Evolutionary conservation across 2,329 filamentous ascomycete genomes (phyloP).

Genomic region (Hymenotorrendiella dingleyae): DNA sequence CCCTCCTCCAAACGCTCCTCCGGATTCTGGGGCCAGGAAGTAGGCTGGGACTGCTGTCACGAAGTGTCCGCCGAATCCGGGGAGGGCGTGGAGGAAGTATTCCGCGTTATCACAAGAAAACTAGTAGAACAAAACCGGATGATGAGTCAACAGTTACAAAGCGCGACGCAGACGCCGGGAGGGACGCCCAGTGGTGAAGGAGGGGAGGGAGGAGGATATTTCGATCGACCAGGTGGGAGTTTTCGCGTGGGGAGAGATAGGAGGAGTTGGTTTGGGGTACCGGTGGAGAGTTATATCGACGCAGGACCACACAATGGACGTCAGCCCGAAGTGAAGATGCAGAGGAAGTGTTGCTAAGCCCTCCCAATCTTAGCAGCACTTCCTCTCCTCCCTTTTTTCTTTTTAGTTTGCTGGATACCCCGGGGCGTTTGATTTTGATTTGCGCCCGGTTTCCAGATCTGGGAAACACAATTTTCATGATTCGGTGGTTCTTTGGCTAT

Average conservation of each 20-base stretch:
- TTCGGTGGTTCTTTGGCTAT: too few species aligned
- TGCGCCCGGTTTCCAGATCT: too few species aligned
- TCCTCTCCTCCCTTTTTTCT: too few species aligned
- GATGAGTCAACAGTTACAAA: constrained; percentile 42
- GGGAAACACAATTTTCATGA: too few species aligned
- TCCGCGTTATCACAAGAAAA: constrained; percentile 83
- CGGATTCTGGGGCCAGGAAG: constrained; percentile 85
- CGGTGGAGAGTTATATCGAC: constrained; percentile 37
- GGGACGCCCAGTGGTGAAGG: constrained; percentile 30
- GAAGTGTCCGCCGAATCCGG: constrained; percentile 93
- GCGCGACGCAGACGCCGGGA: constrained; percentile 41
- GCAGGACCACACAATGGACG: constrained; percentile 28
- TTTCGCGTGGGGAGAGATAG: constrained; percentile 58
- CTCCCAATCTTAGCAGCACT: too few species aligned
- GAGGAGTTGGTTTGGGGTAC: constrained; percentile 60
- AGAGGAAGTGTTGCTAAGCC: constrained; percentile 27
- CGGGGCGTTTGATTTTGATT: too few species aligned
- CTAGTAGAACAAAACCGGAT: constrained; percentile 65
- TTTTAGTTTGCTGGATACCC: too few species aligned
- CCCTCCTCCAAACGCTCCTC: constrained; percentile 62
- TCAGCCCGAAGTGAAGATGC: constrained; percentile 25
- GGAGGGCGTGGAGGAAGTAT: constrained; percentile 95
- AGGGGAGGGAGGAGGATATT: constrained; percentile 33
- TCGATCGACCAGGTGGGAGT: constrained; percentile 49
- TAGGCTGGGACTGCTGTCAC: constrained; percentile 95